Evolutionary conservation across 2,329 filamentous ascomycete species (phyloP), one percentile per base, ranked within the genome.

Genomic region (Alternaria triticina): DNA sequence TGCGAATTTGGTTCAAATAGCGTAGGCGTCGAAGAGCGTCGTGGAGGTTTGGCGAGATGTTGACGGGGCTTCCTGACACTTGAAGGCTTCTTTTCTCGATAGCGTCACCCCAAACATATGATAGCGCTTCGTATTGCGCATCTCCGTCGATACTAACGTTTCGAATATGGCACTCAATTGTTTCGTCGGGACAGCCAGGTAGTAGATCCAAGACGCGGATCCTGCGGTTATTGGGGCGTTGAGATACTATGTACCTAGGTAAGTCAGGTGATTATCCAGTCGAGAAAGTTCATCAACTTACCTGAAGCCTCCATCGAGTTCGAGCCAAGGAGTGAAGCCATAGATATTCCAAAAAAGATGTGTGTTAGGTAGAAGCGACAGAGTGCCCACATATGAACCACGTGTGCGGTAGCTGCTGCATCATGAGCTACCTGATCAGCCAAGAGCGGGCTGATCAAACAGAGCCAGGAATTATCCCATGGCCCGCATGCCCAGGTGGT

Each of bases 21-120:
- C 36, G 36, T 40, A 40, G 5, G 0, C 36, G 36, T 40, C 36
- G 36, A 40, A 40, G 47, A 3, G 69, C 71, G 27, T 28, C 51
- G 23, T 64, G 47, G 5, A 75, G 61, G 28, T 70, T 74, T 6
- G 49, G 47, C 8, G 70, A 72, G 12, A 72, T 49, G 2, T 7
- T 44, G 2, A 70, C n/a, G 6, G 11, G 6, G 3, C 30, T 46
- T 8, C 59, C 61, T 8, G 66, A 61, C 9, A 70, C 54, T 25
- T 58, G 33, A 23, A 73, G 64, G 5, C 49, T 40, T 20, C 50
- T 50, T n/a, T 64, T 49, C 8, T 59, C 54, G 25, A 15, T 36
- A 7, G 55, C 40, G 1, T 65, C 61, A 15, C 70, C 70, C 70
- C 71, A 74, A 10, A 69, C 66, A 15, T 73, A 75, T 5, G 70